A percentile compares a stretch with the other conserved stretches of the same genome.
These are phyloP conservation scores for Salix purpurea DNA, from an alignment of 345 rosid genomes.

Conservation along the genomic window DNA sequence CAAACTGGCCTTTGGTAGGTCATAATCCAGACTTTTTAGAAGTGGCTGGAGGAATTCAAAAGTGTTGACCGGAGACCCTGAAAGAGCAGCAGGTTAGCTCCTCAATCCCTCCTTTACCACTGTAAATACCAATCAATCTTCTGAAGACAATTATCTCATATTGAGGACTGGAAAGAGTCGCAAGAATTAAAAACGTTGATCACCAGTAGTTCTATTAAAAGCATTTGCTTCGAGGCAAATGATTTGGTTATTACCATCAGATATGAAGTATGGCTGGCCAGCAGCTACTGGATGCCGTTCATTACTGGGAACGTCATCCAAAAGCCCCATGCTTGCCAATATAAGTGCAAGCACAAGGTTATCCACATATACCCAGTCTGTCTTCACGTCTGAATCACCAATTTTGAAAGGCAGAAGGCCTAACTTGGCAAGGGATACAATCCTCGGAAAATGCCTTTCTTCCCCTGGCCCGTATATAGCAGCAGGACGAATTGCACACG, in stretches of 20 bases:
- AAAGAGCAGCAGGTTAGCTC: background rate
- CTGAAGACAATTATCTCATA: background rate
- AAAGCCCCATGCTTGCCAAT: constrained; percentile 86
- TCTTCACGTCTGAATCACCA: constrained; percentile 63
- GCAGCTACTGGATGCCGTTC: constrained; percentile 68
- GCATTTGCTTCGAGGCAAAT: background rate
- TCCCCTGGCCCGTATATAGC: constrained; percentile 95
- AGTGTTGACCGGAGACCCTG: constrained; percentile 77
- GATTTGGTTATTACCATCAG: constrained; percentile 57
- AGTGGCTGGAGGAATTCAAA: constrained; percentile 74
- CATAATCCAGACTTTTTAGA: constrained; percentile 65
- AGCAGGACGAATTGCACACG: constrained; percentile 88
- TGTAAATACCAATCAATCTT: background rate
- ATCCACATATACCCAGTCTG: constrained; percentile 85
- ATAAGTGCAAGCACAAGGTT: constrained; percentile 77
- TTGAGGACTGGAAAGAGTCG: background rate
- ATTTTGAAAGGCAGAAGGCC: constrained; percentile 60
- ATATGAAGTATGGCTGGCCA: constrained; percentile 89
- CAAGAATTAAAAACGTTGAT: background rate
- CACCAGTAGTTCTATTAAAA: background rate
- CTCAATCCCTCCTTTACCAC: background rate
- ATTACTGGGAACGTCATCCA: constrained; percentile 71
- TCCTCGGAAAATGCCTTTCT: constrained; percentile 88
- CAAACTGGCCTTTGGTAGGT: constrained; percentile 52
- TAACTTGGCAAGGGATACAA: constrained; percentile 59